A percentile compares a stretch with the other conserved stretches of the same genome.
phyloP scores from a whole-genome alignment of 73 alveolate species.

The Tetrahymena thermophila region DNA sequence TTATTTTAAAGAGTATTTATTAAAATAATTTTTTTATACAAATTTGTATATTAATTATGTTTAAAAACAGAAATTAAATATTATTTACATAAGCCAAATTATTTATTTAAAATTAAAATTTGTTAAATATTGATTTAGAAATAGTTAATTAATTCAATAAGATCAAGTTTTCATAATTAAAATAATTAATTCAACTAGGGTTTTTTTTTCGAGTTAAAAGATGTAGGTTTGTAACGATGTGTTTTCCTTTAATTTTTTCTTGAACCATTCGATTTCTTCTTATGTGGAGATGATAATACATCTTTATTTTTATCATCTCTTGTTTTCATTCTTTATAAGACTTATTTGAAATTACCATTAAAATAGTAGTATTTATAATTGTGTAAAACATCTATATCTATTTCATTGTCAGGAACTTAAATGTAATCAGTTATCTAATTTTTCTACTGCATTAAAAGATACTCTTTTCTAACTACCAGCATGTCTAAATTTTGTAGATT shows the following conservation, averaged over 20 bases:
- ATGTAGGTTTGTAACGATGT: background rate
- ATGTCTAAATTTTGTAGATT: background rate
- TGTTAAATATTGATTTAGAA: too few relatives aligned
- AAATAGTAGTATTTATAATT: background rate
- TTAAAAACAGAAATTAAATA: too few relatives aligned
- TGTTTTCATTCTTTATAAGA: background rate
- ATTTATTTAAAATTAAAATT: too few relatives aligned
- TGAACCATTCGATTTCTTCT: background rate
- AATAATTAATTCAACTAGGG: too few relatives aligned
- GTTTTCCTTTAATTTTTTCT: background rate
- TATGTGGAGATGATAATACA: background rate
- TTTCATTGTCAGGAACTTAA: background rate
- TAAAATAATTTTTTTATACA: too few relatives aligned
- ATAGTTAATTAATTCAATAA: too few relatives aligned
- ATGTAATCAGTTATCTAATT: background rate
- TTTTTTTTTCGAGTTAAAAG: background rate
- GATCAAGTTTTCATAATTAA: too few relatives aligned
- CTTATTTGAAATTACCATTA: background rate
- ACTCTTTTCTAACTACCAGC: background rate
- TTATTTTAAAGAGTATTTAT: too few relatives aligned
- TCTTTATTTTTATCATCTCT: background rate
- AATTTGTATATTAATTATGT: too few relatives aligned
- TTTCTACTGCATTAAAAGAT: background rate
- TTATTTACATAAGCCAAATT: too few relatives aligned
- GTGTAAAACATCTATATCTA: background rate